Conservation (phyloP, 2,329 filamentous ascomycete genomes). For the Scopulariopsis brevicaulis region DNA sequence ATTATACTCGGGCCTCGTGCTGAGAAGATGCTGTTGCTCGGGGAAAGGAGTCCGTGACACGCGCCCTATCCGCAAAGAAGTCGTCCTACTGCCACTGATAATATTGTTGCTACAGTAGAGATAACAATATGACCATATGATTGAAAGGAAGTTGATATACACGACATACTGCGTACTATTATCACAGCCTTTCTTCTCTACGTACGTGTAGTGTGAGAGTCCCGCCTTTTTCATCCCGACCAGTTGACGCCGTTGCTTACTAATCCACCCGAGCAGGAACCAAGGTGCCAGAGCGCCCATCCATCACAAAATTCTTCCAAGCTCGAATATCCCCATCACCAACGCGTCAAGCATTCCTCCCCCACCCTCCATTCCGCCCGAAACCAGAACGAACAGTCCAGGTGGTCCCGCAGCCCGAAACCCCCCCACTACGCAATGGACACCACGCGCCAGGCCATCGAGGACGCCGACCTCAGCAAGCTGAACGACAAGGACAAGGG, state of each 20-base stretch:
- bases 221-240: too few species aligned
- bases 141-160: too few species aligned
- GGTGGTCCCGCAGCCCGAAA: neutral
- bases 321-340: neutral
- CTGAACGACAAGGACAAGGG: slow-evolving; percentile 74
- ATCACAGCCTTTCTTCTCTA: too few species aligned
- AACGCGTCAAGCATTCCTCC: neutral
- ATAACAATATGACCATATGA: too few species aligned
- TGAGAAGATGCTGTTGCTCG: too few species aligned
- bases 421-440: slow-evolving; percentile 1
- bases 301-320: neutral
- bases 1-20: too few species aligned
- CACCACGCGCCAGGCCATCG: slow-evolving; percentile 16
- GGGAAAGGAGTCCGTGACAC: too few species aligned
- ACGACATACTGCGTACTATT: too few species aligned
- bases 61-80: too few species aligned
- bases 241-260: neutral
- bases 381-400: neutral
- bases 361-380: neutral
- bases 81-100: too few species aligned
- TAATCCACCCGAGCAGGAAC: neutral
- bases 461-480: slow-evolving; percentile 55
- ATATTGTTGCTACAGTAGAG: too few species aligned
- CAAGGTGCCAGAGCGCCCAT: neutral
- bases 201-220: too few species aligned